Base-by-base conservation (phyloP, 345 rosid genomes). In the Lepidium didymum region DNA sequence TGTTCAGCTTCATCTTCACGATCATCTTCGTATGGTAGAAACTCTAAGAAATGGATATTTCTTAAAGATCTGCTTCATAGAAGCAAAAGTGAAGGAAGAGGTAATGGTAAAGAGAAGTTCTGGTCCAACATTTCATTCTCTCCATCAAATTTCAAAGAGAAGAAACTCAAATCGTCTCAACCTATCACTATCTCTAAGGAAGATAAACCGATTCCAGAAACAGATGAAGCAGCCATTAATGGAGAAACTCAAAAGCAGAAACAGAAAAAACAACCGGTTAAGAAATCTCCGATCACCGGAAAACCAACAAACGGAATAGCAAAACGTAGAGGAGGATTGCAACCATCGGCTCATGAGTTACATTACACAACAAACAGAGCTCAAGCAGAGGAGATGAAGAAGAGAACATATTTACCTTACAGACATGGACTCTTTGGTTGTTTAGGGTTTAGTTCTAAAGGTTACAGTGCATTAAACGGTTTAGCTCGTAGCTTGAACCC, bases 361-460 rank as follows among this genome's bases (percentile, higher is more conserved):
- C 99, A 91, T 80, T 94, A 94, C 81, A 91, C 91, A 6, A 80
- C 88, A 7, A 87, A 86, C 52, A 84, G 92, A 81, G 97, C 97
- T 23, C 99, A 94, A 34, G 92, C 96, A 10, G 97, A 91, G 75
- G 99, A 91, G 81, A 77, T 94, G 97, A 94, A 85, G 85, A 94
- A 87, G 87, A 91, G 81, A 80, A 94, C 99, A 0, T 91, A 80
- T 65, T 82, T 94, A 79, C 99, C 99, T 25, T 94, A 94, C 74
- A 83, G 92, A 56, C 96, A 94, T 76, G 97, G 99, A 0, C 68
- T 94, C 60, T 84, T 94, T n/a, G 99, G 99, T 1, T 94, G 99
- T 73, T 65, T 94, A 72, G 97, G 99, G 42, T 94, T 94, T 51
- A 94, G 93, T 72, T 94, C 99, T 2, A 94, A 91, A 72, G 96